Evolutionary conservation across 2,329 filamentous ascomycete species (phyloP).

Genomic region (Nothomitra cinnamomea): DNA sequence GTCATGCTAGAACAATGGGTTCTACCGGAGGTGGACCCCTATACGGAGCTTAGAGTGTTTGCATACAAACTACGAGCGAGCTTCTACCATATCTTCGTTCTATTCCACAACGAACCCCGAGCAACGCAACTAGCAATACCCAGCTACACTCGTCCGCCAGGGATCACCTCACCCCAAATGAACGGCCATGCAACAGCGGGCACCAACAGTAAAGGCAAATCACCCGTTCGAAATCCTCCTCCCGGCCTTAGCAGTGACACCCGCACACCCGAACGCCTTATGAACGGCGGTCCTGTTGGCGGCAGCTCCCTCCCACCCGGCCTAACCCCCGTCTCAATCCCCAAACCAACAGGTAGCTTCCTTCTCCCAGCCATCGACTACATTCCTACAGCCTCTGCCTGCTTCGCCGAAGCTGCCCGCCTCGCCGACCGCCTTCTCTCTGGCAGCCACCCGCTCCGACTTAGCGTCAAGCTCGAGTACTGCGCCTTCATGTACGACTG

Average conservation of each 20-base stretch:
- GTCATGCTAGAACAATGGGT: conserved; percentile 75
- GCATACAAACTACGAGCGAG: conserved; percentile 83
- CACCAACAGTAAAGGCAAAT: conserved; percentile 8
- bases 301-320: conserved; percentile 28
- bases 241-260: neutral
- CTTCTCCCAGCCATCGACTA: conserved; percentile 68
- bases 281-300: conserved; percentile 20
- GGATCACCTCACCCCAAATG: conserved; percentile 6
- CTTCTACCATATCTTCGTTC: conserved; percentile 90
- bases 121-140: conserved; percentile 38
- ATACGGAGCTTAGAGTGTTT: conserved; percentile 72
- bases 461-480: conserved; percentile 86
- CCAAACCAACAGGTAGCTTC: conserved; percentile 45
- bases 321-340: conserved; percentile 20
- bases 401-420: conserved; percentile 60
- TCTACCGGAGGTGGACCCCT: conserved; percentile 64
- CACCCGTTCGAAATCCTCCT: neutral
- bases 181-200: conserved; percentile 8
- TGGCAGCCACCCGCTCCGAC: conserved; percentile 73
- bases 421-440: conserved; percentile 63
- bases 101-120: conserved; percentile 83
- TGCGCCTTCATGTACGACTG: conserved; percentile 90
- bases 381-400: conserved; percentile 60
- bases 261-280: neutral
- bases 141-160: conserved; percentile 8